Evolutionary conservation across 345 rosid genomes (phyloP), one percentile per base, ranked within the genome.

Genomic region (Pistacia vera): DNA sequence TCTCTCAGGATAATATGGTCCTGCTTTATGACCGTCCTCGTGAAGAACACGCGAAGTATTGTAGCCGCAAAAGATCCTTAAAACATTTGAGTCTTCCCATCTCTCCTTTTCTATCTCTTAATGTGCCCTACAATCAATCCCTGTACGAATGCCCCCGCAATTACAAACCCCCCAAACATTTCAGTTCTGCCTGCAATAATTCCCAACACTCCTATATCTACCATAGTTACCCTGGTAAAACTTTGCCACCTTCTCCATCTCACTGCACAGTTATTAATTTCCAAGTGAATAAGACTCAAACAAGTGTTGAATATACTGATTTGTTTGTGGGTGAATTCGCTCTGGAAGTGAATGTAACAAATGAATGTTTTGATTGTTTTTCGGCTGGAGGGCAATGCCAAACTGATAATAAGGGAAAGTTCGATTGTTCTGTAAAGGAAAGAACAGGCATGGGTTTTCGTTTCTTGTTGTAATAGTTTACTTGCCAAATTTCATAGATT

Each of bases 251-350:
- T 57, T 56, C 22, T 70, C 79, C 72, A 59, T 49, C 60, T 63
- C 13, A 63, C 22, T 83, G 92, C 70, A 71, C 85, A 51, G 28
- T 11, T 17, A 41, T 86, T 66, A 81, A 55, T 35, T 71, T 55
- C 60, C 87, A 76, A 4, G 22, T 35, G 56, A 76, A 63, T 33
- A 68, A 73, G 75, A 59, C 72, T 52, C 0, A 1, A 20, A 54
- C 20, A 2, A 0, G 11, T n/a, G 14, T 1, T 25, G 2, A 52
- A 36, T 20, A 63, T 44, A 46, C 2, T 25, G 16, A 30, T 22
- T 13, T 16, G 68, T 56, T 77, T 25, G 75, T 57, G 25, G 81
- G 84, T 11, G 30, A 51, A 0, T 77, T 84, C 81, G 28, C 55
- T 63, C 67, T 81, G 38, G 33, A 74, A 70, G 76, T 82, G 70